Evolutionary conservation across 345 rosid genomes (phyloP), one percentile per base, ranked within the genome.

Genomic region (Acer negundo): DNA sequence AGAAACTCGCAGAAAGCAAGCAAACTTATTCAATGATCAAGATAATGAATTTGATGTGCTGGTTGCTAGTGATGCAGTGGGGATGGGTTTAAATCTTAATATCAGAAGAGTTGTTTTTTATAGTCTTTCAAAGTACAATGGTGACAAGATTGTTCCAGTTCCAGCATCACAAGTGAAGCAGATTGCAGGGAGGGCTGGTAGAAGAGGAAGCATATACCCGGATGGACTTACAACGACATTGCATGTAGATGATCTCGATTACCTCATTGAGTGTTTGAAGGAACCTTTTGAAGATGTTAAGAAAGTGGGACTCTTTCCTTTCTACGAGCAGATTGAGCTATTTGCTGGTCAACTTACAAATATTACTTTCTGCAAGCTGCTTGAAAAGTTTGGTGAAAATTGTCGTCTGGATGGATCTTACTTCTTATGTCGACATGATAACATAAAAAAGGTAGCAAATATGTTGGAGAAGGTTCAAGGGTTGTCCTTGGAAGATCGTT

Each of bases 11-110:
- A 87, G 97, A 70, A 98, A 92, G 85, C 99, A 95, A 77, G 99
- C 98, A 22, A 93, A 71, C 80, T 82, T 93, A 85, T 95, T 95
- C 82, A 93, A 95, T 69, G 93, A 87, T 84, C 94, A 87, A 85
- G 95, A 88, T 73, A 95, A 88, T 68, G 97, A 93, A 81, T 95
- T 84, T 74, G 98, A 93, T 89, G 98, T 95, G 83, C 85, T 93
- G 79, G 97, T 95, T 78, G 98, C 99, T 5, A 95, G 99, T 53
- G 99, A 95, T 87, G 98, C 99, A 0, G 96, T 95, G 62, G 98
- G 99, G 63, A 93, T 91, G 99, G 98, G 99, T 38, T 84, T 95
- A 86, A 95, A 95, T 84, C 97, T 93, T 59, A 93, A 93, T 80
- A 95, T 95, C 69, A 86, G 98, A 85, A 83, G 99, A 75, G 97